Evolutionary conservation across 2,329 filamentous ascomycete species (phyloP), one percentile per base, ranked within the genome.

Genomic region (Penicillium sp.): DNA sequence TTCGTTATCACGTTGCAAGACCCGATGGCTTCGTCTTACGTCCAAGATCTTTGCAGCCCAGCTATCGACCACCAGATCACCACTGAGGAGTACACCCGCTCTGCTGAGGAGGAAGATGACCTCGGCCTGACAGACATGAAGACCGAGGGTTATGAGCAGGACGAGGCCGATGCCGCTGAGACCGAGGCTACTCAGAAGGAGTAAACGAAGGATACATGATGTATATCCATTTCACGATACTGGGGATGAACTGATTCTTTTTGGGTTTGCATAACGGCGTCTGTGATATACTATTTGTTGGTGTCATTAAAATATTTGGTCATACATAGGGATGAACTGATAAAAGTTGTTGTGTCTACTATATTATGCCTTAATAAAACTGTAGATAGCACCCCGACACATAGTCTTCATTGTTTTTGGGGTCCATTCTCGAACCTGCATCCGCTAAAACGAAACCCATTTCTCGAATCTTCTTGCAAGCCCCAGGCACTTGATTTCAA

Each of bases 91-190:
- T 99, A 99, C 72, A 85, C 89, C 57, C 84, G 94, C 58, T 96
- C 93, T 0, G 86, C 88, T 0, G 90, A 97, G 72, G 94, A 99
- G 71, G 90, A 96, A 76, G 94, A 99, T 68, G 90, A 97, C 57
- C 79, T 99, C 11, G 94, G 94, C 0, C 77, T 99, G 62, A 86
- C 80, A 57, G 94, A 99, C 70, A 99, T 99, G 87, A 94, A 93
- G 81, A 86, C 87, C 0, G 92, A 97, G 73, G 87, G 86, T 0
- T 97, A 99, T 69, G 88, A 88, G 72, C 79, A 85, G 51, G 82
- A 85, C 60, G 62, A 52, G 8, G 5, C 6, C 14, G 39, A 42
- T 7, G 39, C 22, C 16, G 57, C 66, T 43, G 60, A 65, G 26
- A 55, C 20, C 3, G 42, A 37, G 8, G 20, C 38, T 26, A 8